A percentile compares a stretch with the other conserved stretches of the same genome.
These are phyloP conservation scores for Chaetomium strumarium DNA, from an alignment of 2,329 filamentous ascomycete species.

Conservation along the genomic window DNA sequence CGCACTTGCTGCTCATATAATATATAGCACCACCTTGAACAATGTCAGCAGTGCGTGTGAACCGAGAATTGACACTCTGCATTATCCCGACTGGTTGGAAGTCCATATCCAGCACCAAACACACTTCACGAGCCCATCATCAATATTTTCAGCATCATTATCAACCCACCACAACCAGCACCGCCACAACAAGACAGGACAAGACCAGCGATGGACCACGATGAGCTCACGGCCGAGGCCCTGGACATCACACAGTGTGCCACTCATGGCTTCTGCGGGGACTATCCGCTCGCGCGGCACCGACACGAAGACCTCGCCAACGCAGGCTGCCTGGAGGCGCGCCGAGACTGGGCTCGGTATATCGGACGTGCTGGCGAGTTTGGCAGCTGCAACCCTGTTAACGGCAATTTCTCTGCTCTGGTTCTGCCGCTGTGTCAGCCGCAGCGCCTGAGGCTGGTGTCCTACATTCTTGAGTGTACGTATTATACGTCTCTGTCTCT, in stretches of 20 bases:
- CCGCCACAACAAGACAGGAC: too few relatives aligned
- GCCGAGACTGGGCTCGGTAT: conserved; percentile 9
- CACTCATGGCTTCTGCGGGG: conserved; percentile 11
- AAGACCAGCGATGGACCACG: background rate
- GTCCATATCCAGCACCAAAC: too few relatives aligned
- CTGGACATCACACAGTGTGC: conserved; percentile 3
- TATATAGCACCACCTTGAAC: too few relatives aligned
- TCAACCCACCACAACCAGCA: too few relatives aligned
- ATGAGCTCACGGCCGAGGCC: background rate
- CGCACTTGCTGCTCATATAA: too few relatives aligned
- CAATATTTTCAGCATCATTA: too few relatives aligned
- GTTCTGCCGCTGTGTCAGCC: conserved; percentile 10
- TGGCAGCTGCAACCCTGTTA: conserved; percentile 8
- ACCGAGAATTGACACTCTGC: too few relatives aligned
- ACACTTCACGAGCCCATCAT: too few relatives aligned
- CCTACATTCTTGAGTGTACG: conserved; percentile 6
- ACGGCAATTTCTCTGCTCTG: conserved; percentile 10
- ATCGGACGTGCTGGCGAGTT: conserved; percentile 9
- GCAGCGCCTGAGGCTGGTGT: conserved; percentile 7
- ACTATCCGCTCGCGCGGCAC: conserved; percentile 5
- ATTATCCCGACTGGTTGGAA: too few relatives aligned
- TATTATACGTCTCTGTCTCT: too few relatives aligned
- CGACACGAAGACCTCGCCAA: conserved; percentile 8
- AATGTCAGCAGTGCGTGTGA: too few relatives aligned
- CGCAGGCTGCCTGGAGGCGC: conserved; percentile 4